These are phyloP conservation scores for Rubia yunnanensis DNA, from an alignment of 257 asterid genomes.

Conservation along the genomic window DNA sequence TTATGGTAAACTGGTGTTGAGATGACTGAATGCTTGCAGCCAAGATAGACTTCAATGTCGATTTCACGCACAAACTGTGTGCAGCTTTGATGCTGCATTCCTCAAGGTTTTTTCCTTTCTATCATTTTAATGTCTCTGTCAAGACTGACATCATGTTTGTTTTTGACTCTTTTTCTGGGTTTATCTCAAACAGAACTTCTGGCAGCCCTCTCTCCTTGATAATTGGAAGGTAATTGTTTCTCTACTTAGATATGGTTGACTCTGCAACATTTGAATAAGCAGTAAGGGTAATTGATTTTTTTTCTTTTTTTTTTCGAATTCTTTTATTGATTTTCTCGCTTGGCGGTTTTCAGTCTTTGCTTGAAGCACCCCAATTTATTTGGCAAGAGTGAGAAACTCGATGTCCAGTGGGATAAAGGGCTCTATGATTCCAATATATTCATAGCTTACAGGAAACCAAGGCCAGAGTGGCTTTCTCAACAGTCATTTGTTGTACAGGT, in stretches of 20 bases:
- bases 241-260: neutral
- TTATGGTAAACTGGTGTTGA: neutral
- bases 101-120: slow-evolving; percentile 44
- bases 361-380: slow-evolving; percentile 90
- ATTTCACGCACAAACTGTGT: slow-evolving; percentile 89
- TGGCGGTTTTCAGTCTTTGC: slow-evolving; percentile 52
- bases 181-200: slow-evolving; percentile 46
- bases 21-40: slow-evolving; percentile 36
- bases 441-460: slow-evolving; percentile 78
- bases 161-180: neutral
- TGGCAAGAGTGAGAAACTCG: slow-evolving; percentile 96
- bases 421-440: slow-evolving; percentile 79
- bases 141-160: neutral
- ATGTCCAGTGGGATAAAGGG: slow-evolving; percentile 89
- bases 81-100: slow-evolving; percentile 82
- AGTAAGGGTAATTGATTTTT: neutral
- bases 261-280: neutral
- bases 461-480: slow-evolving; percentile 85
- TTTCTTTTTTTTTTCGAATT: neutral
- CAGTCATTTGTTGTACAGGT: slow-evolving; percentile 85
- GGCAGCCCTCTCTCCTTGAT: slow-evolving; percentile 79
- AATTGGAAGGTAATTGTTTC: slow-evolving; percentile 60
- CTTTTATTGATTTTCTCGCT: slow-evolving; percentile 6
- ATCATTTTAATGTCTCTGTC: neutral
- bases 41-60: slow-evolving; percentile 92